Base-by-base conservation (phyloP, 176 grass and related monocot genomes). In the Alopecurus myosuroides region DNA sequence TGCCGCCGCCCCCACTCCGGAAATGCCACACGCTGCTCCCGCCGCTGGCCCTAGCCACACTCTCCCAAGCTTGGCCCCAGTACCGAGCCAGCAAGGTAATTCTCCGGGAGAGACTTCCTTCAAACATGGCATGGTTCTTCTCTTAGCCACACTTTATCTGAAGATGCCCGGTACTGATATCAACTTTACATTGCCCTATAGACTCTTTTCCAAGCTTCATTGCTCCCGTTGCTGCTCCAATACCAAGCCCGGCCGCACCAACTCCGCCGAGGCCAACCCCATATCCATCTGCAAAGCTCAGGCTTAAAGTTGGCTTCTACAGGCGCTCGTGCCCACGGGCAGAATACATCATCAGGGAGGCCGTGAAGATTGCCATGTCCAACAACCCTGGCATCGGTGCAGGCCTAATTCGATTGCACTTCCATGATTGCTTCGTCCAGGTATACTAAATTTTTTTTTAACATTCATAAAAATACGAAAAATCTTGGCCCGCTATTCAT, bases 401-500 rank as follows among this genome's bases (percentile, higher is more conserved):
- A 0, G 87, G 87, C 0, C 56, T 89, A 30, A 33, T 92, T 80
- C 70, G 90, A 2, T 4, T 92, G 14, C 77, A 80, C 64, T 92
- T 92, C 87, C 91, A 92, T 25, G 87, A 89, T 70, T 89, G 87
- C 77, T 89, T 89, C 77, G 87, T 89, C 77, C 7, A n/a, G 68
- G 76, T 84, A 65, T n/a, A n/a, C n/a, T n/a, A n/a, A n/a, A n/a
- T n/a, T n/a, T n/a, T n/a, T n/a, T n/a, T n/a, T n/a, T n/a, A n/a
- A n/a, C n/a, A n/a, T n/a, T n/a, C n/a, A n/a, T n/a, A n/a, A n/a
- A n/a, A n/a, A n/a, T n/a, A n/a, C n/a, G n/a, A n/a, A n/a, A n/a
- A n/a, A n/a, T n/a, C n/a, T n/a, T n/a, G n/a, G n/a, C n/a, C n/a
- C n/a, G n/a, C n/a, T n/a, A n/a, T n/a, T n/a, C n/a, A n/a, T n/a